Evolutionary conservation across 257 asterid genomes (phyloP).

Genomic region (Solanum sitiens): DNA sequence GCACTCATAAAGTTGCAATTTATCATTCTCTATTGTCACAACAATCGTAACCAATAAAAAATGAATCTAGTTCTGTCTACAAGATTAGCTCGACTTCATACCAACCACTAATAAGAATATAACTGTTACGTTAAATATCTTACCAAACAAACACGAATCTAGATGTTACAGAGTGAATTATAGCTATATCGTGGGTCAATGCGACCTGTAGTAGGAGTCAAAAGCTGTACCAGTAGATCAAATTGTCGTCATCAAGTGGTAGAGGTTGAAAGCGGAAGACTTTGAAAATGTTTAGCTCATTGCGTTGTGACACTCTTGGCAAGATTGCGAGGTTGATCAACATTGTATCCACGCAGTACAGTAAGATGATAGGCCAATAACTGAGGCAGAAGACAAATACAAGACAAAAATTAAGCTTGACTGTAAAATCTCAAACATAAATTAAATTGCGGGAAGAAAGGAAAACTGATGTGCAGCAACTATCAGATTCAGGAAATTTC

Average conservation of each 20-base stretch:
- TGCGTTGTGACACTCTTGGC: conserved; percentile 98
- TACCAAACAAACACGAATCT: not conserved
- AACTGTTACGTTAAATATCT: not conserved
- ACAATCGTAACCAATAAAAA: not conserved
- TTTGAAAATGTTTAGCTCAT: conserved; percentile 13
- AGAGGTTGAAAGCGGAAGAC: not conserved
- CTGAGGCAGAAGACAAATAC: conserved; percentile 25
- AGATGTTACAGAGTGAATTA: not conserved
- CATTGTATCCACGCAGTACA: conserved; percentile 84
- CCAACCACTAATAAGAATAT: not conserved
- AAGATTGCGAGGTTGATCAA: conserved; percentile 98
- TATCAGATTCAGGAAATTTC: not conserved
- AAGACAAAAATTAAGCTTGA: not conserved
- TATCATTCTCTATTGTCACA: not conserved
- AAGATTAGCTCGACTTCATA: not conserved
- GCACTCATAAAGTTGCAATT: not conserved
- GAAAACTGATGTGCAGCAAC: not conserved
- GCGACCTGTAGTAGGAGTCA: not conserved
- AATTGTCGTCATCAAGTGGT: not conserved
- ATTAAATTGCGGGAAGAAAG: not conserved
- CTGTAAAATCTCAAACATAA: not conserved
- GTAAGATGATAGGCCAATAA: conserved; percentile 93
- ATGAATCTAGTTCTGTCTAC: not conserved
- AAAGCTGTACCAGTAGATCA: not conserved
- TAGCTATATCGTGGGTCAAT: not conserved